Base-by-base conservation (phyloP, 2,329 filamentous ascomycete species). In the Trichoderma harzianum region DNA sequence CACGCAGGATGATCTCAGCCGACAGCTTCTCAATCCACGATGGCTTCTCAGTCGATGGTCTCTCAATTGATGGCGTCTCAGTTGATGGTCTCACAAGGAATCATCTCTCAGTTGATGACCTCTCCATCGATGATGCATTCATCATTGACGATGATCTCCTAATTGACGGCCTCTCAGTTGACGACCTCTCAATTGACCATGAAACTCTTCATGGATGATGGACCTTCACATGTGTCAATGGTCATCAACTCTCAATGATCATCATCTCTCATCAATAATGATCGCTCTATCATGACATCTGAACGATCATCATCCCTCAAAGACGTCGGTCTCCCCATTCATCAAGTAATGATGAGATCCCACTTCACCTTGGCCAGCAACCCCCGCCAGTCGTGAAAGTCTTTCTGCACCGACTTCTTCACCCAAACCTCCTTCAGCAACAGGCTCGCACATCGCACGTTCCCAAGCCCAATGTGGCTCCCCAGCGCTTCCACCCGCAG, bases 271-370 rank as follows among this genome's bases (percentile, higher is more conserved):
- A 10, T 11, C 39, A 4, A 21, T 2, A 8, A 1, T 10, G 16
- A 18, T 47, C 43, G n/a, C 39, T 21, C 7, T n/a, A n/a, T n/a
- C n/a, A n/a, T n/a, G n/a, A n/a, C n/a, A n/a, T n/a, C n/a, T n/a
- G n/a, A n/a, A n/a, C 12, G 10, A 32, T 32, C 3, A 32, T 32
- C 10, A 32, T 32, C 10, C 7, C 10, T 32, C 30, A 3, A 32
- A 10, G 3, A 34, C 5, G 5, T 11, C 10, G 30, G 30, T 11
- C 30, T 32, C 10, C 30, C 11, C 10, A 32, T 32, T 10, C 10
- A 10, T 4, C 11, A 70, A 18, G 68, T 70, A 16, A 70, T 70
- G 11, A 70, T 70, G 39, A 70, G 60, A 64, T 70, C 68, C 68
- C 68, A 70, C 32, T 70, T 63, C 18, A 51, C 60, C 32, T 30